Percentiles rank a stretch among this genome's conserved stretches.
phyloP scores from a whole-genome alignment of 805 yeast species.

The Scheffersomyces lignosus region DNA sequence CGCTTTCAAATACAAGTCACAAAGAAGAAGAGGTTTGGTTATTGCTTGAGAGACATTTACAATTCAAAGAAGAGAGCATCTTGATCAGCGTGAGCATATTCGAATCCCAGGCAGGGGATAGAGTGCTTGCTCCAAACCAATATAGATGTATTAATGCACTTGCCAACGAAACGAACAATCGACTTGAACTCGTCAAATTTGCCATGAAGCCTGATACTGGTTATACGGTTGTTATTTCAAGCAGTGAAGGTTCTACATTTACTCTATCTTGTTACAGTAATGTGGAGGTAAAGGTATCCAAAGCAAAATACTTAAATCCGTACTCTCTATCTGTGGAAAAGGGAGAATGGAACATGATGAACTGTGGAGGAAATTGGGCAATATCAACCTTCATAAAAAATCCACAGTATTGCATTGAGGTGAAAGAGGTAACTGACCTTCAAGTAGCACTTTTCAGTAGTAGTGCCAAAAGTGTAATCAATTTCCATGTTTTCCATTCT shows the following conservation, averaged over 20 bases:
- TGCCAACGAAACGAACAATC: slow-evolving; percentile 31
- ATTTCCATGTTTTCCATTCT: slow-evolving; percentile 46
- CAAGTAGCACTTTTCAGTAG: slow-evolving; percentile 22
- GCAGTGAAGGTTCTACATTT: slow-evolving; percentile 23
- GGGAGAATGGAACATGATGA: slow-evolving; percentile 47
- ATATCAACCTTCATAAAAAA: slow-evolving; percentile 47
- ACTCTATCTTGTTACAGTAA: slow-evolving; percentile 28
- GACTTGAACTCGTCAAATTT: slow-evolving; percentile 37
- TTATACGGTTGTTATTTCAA: slow-evolving; percentile 26
- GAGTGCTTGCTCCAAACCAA: slow-evolving; percentile 25
- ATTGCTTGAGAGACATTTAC: slow-evolving; percentile 51
- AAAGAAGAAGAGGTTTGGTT: slow-evolving; percentile 41
- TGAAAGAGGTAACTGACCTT: slow-evolving; percentile 14
- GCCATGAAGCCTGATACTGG: slow-evolving; percentile 20
- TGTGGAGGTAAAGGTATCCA: slow-evolving; percentile 19
- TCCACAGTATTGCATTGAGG: slow-evolving; percentile 50
- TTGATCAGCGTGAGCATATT: slow-evolving; percentile 14
- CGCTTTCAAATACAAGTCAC: slow-evolving; percentile 31
- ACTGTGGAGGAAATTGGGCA: slow-evolving; percentile 58
- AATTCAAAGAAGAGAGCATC: slow-evolving; percentile 7
- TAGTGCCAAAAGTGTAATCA: slow-evolving; percentile 18
- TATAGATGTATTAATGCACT: slow-evolving; percentile 15
- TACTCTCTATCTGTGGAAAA: slow-evolving; percentile 16
- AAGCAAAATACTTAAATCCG: slow-evolving; percentile 29
- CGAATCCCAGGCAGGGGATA: slow-evolving; percentile 30